Evolutionary conservation across 805 yeast species (phyloP).

Genomic region (Lipomyces anomalus): DNA sequence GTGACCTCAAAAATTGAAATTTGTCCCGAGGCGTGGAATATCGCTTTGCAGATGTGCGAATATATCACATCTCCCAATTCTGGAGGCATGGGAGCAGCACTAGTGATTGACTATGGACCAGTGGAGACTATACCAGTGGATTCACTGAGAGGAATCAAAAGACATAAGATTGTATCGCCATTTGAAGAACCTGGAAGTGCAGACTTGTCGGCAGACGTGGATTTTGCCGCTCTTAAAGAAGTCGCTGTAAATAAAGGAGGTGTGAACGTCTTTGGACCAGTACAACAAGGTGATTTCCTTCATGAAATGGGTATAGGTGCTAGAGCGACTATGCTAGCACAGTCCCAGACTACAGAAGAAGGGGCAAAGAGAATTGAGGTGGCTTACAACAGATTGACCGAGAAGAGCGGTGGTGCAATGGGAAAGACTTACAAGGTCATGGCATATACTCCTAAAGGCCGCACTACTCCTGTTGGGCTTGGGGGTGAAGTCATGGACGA

Average conservation of each 20-base stretch:
- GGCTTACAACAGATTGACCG: slow-evolving; percentile 59
- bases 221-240: slow-evolving; percentile 53
- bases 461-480: slow-evolving; percentile 50
- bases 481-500: slow-evolving; percentile 33
- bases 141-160: slow-evolving; percentile 64
- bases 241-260: slow-evolving; percentile 31
- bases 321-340: slow-evolving; percentile 47
- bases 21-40: slow-evolving; percentile 65
- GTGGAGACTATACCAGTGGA: slow-evolving; percentile 57
- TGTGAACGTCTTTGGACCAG: slow-evolving; percentile 48
- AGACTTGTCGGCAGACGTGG: slow-evolving; percentile 80
- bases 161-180: slow-evolving; percentile 71
- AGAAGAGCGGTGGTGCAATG: slow-evolving; percentile 58
- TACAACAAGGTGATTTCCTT: slow-evolving; percentile 74
- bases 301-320: slow-evolving; percentile 70
- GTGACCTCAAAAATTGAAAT: slow-evolving; percentile 60
- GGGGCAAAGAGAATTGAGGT: slow-evolving; percentile 48
- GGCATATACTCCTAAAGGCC: slow-evolving; percentile 49
- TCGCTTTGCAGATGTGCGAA: slow-evolving; percentile 49
- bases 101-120: slow-evolving; percentile 76
- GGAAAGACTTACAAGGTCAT: slow-evolving; percentile 71
- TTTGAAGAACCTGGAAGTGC: slow-evolving; percentile 71
- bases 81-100: slow-evolving; percentile 57
- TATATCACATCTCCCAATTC: too few species aligned
- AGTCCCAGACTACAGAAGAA: slow-evolving; percentile 40